Conservation (phyloP, 306 rosid genomes). For the Comarum palustre region DNA sequence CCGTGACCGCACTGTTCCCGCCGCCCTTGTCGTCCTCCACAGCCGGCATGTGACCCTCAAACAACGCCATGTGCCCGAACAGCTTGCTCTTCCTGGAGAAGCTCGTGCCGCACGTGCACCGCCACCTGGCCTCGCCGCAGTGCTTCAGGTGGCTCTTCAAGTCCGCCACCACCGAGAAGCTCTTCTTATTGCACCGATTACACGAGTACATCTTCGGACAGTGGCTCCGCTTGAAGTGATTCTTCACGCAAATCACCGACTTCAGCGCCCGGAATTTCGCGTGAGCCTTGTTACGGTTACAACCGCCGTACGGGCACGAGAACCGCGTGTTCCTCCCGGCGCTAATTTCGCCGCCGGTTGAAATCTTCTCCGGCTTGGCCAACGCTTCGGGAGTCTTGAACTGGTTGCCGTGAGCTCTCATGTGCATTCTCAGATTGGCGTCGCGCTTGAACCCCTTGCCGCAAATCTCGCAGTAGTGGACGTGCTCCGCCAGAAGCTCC, state of each 20-base stretch:
- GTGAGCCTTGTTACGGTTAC: slow-evolving; percentile 59
- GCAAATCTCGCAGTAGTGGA: slow-evolving; percentile 85
- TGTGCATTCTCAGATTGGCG: slow-evolving; percentile 90
- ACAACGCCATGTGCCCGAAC: slow-evolving; percentile 68
- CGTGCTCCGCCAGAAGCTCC: slow-evolving; percentile 69
- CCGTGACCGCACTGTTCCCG: background rate
- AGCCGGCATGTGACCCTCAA: slow-evolving; percentile 90
- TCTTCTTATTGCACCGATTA: slow-evolving; percentile 66
- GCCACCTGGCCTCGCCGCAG: slow-evolving; percentile 68
- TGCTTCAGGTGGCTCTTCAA: slow-evolving; percentile 69
- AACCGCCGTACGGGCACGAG: slow-evolving; percentile 76
- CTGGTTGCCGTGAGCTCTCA: slow-evolving; percentile 83
- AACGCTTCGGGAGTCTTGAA: slow-evolving; percentile 76
- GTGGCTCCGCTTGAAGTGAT: slow-evolving; percentile 89
- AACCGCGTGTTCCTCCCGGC: slow-evolving; percentile 28
- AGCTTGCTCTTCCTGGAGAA: slow-evolving; percentile 80
- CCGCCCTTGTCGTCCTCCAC: slow-evolving; percentile 36
- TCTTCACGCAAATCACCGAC: slow-evolving; percentile 68
- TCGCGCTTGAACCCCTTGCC: slow-evolving; percentile 93
- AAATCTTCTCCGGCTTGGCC: slow-evolving; percentile 39
- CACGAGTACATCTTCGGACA: slow-evolving; percentile 85
- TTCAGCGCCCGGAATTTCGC: slow-evolving; percentile 59
- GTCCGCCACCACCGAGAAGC: slow-evolving; percentile 72
- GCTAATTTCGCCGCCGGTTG: background rate
- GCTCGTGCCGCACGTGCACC: slow-evolving; percentile 79